Conservation (phyloP, 441 rosid genomes). For the Populus trichocarpa region DNA sequence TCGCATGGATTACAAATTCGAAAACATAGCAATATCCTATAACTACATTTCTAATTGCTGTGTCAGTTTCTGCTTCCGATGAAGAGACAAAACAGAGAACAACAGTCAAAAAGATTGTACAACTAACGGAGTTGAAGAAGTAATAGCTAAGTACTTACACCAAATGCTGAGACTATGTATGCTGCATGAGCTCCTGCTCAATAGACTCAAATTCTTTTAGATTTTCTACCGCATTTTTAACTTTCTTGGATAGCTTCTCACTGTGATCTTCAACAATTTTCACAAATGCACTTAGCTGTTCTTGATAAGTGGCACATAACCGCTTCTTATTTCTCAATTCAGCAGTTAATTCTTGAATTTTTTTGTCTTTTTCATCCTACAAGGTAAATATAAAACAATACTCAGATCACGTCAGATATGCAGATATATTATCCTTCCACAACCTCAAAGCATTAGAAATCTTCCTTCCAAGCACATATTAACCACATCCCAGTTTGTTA, state of each 20-base stretch:
- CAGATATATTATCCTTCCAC: neutral
- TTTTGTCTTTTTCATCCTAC: constrained; percentile 81
- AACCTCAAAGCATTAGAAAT: neutral
- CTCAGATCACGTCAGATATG: neutral
- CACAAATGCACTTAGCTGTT: constrained; percentile 66
- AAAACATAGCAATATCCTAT: neutral
- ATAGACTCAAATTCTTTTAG: constrained; percentile 62
- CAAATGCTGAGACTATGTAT: constrained; percentile 29
- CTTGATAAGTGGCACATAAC: constrained; percentile 71
- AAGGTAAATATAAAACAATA: constrained; percentile 1
- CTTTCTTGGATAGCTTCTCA: constrained; percentile 56
- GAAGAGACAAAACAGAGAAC: neutral
- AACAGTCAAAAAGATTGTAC: neutral
- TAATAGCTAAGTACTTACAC: constrained; percentile 5
- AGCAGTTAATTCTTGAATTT: constrained; percentile 69
- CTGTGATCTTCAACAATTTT: constrained; percentile 66
- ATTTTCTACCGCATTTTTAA: constrained; percentile 58
- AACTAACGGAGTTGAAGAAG: neutral
- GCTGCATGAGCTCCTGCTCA: constrained; percentile 42
- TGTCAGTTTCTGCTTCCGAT: constrained; percentile 1
- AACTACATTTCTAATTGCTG: neutral
- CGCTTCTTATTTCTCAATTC: constrained; percentile 82
- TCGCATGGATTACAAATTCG: neutral
- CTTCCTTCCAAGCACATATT: neutral
- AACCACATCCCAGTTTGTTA: neutral